Base-by-base conservation (phyloP, 116 monocot genomes). In the Phalaenopsis hybrid region DNA sequence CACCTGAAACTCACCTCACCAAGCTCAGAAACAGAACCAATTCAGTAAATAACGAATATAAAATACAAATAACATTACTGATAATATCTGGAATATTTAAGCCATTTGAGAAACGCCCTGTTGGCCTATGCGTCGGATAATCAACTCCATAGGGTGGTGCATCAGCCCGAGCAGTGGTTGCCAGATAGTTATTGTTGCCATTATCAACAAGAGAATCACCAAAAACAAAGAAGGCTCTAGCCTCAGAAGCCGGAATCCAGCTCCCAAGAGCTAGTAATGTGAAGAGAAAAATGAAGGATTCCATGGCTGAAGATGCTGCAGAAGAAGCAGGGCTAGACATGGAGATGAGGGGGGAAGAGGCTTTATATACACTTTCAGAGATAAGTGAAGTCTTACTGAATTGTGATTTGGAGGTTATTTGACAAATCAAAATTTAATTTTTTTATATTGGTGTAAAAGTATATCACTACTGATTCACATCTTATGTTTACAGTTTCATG, bases 41-140 rank as follows among this genome's bases (percentile, higher is more conserved):
- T 37, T 12, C 5, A 34, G 8, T 0, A 72, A 37, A 34, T 9
- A 25, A 5, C 11, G 1, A 12, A 9, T 13, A 13, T 4, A 12
- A 33, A 13, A 4, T 6, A 33, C 28, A 28, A 34, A 58, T 44
- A 59, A 18, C 8, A 21, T 23, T 78, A 83, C 83, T 83, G 83
- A 83, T 83, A 23, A 83, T 57, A 37, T 83, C 83, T 6, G 83
- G 83, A 18, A 83, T 73, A 21, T 83, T 83, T 78, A 83, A 78
- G 41, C 83, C 83, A n/a, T 83, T 83, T 34, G 83, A 86, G 79
- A 86, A 86, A 1, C 86, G 79, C 34, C 86, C 86, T 6, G 86
- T 86, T 4, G 86, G 80, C 10, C 57, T 68, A 49, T 83, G 83
- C 12, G 83, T 79, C 13, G 83, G 83, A 23, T 79, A 83, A 58